Evolutionary conservation across 306 rosid species (phyloP).

Genomic region (Aeschynomene evenia): DNA sequence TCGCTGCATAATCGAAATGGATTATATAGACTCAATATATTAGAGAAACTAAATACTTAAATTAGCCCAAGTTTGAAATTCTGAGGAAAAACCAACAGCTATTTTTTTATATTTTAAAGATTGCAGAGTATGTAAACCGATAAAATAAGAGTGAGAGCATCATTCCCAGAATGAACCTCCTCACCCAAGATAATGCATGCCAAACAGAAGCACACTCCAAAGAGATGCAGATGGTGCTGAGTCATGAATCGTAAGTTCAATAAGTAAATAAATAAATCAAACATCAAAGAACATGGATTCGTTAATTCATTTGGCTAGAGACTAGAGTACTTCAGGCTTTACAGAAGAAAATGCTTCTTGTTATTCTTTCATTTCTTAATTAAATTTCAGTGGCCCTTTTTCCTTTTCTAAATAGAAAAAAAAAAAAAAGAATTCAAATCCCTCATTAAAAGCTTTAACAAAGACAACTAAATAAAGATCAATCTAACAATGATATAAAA

Average conservation of each 20-base stretch:
- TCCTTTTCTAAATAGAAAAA: not conserved
- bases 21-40: no score
- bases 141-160: slow-evolving; percentile 9
- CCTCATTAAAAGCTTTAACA: slow-evolving; percentile 8
- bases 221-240: slow-evolving; percentile 14
- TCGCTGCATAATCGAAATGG: no score
- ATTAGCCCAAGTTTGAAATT: not conserved
- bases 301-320: not conserved
- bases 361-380: slow-evolving; percentile 12
- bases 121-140: not conserved
- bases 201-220: not conserved
- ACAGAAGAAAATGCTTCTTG: not conserved
- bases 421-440: slow-evolving; percentile 1
- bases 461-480: slow-evolving; percentile 11
- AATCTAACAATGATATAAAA: slow-evolving; percentile 16
- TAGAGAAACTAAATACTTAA: slow-evolving; percentile 11
- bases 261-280: not conserved
- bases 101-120: not conserved
- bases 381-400: not conserved
- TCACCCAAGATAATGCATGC: not conserved
- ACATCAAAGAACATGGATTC: not conserved
- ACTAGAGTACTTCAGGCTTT: not conserved
- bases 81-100: not conserved
- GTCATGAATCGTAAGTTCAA: no score
- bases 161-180: not conserved